These are phyloP conservation scores for Fusarium sororula DNA, from an alignment of 2,329 filamentous ascomycete genomes.

Conservation along the genomic window DNA sequence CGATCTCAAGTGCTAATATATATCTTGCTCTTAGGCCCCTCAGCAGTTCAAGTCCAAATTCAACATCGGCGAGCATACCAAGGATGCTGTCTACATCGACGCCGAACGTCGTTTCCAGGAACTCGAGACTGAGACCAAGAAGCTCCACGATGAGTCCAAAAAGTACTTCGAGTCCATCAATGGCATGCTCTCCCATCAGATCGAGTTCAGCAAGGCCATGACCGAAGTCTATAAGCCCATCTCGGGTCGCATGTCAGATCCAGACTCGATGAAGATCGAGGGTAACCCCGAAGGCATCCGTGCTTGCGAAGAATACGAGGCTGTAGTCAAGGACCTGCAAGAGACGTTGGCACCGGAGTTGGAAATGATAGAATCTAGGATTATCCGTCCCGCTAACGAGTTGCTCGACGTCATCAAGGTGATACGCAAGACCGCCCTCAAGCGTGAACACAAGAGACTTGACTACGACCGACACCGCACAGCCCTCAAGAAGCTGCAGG, in stretches of 20 bases:
- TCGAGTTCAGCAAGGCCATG: slow-evolving; percentile 96
- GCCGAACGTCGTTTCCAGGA: slow-evolving; percentile 94
- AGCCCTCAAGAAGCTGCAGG: slow-evolving; percentile 90
- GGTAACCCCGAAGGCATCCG: slow-evolving; percentile 93
- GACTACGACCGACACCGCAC: slow-evolving; percentile 91
- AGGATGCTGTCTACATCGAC: slow-evolving; percentile 94
- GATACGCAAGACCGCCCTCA: slow-evolving; percentile 86
- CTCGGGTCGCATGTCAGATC: slow-evolving; percentile 93
- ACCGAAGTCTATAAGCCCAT: slow-evolving; percentile 98
- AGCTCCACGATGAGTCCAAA: slow-evolving; percentile 93
- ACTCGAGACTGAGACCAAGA: slow-evolving; percentile 95
- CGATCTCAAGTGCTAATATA: slow-evolving; percentile 4
- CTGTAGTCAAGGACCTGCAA: slow-evolving; percentile 88
- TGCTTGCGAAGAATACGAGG: slow-evolving; percentile 96
- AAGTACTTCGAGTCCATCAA: slow-evolving; percentile 99
- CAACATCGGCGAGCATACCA: slow-evolving; percentile 94
- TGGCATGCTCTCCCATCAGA: slow-evolving; percentile 96
- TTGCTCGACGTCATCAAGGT: slow-evolving; percentile 94
- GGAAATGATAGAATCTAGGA: slow-evolving; percentile 94
- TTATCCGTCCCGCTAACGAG: slow-evolving; percentile 93
- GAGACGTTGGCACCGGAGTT: slow-evolving; percentile 89
- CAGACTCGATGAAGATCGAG: slow-evolving; percentile 80
- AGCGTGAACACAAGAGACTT: slow-evolving; percentile 96
- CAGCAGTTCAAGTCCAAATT: slow-evolving; percentile 92
- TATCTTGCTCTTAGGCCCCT: slow-evolving; percentile 68